A percentile compares a stretch with the other conserved stretches of the same genome.
Conservation (phyloP, 495 filamentous ascomycete genomes). For the Neurospora cerealis region DNA sequence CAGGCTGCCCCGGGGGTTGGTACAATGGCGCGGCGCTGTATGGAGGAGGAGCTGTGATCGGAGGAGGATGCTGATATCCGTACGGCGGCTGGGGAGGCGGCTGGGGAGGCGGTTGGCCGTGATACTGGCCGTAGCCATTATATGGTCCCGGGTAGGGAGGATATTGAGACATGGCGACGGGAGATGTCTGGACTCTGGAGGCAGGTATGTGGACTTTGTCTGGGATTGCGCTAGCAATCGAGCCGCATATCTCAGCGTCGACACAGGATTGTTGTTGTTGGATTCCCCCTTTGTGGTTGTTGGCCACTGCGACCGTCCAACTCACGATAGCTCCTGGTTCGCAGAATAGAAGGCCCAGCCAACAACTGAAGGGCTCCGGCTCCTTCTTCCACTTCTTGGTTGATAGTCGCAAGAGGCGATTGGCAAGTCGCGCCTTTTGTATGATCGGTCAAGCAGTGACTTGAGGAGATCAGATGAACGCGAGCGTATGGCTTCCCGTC, state of each 20-base stretch:
- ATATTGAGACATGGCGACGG: conserved; percentile 26
- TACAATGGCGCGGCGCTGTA: conserved; percentile 1
- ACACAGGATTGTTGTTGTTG: background rate
- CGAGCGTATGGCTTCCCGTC: background rate
- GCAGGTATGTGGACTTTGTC: conserved; percentile 7
- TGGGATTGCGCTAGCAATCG: background rate
- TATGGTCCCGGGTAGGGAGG: conserved; percentile 12
- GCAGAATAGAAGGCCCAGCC: background rate
- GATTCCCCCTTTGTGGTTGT: background rate
- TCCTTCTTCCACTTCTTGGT: background rate
- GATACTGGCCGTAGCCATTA: conserved; percentile 24
- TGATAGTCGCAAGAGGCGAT: background rate
- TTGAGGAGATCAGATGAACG: background rate
- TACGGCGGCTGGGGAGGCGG: conserved; percentile 14
- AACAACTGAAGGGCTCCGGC: background rate
- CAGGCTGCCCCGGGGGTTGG: background rate
- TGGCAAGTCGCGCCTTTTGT: background rate
- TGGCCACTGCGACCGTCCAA: background rate
- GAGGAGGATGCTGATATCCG: conserved; percentile 11
- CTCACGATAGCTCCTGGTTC: background rate
- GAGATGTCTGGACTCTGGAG: background rate
- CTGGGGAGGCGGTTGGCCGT: conserved; percentile 16
- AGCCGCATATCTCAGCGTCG: background rate
- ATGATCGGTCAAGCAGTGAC: background rate
- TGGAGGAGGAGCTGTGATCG: background rate